Base-by-base conservation (phyloP, 1,284 basidiomycete genomes). In the Marasmius oreades region DNA sequence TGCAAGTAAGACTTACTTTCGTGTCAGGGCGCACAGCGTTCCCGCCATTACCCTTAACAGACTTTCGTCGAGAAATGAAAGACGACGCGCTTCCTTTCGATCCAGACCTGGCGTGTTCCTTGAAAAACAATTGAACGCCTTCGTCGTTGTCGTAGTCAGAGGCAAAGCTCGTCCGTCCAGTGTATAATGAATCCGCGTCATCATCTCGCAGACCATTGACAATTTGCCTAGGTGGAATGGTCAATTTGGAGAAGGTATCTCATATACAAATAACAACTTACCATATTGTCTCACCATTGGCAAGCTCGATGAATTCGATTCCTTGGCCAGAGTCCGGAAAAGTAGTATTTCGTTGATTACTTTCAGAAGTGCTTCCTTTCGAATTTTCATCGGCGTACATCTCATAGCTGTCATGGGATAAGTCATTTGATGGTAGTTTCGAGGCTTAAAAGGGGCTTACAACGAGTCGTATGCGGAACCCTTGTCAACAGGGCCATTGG, bases 271-370 rank as follows among this genome's bases (percentile, higher is more conserved):
- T 39, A 26, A 63, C 51, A 14, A 72, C 76, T 52, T 57, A 89
- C 90, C 90, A 93, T 56, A 92, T 85, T 14, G 88, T 89, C 68
- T 92, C 85, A 23, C 90, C 90, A 66, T 90, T 91, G 12, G 88
- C 88, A 64, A 91, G 73, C 65, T 92, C 87, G 51, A 92, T 78
- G 34, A 92, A 78, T 70, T 92, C 89, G 26, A 92, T 73, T 3
- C 84, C 90, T 55, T 85, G 80, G 3, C 78, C 81, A 53, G 81
- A 68, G 28, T 50, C 47, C 11, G 47, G 47, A 6, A 31, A n/a
- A 12, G 31, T 14, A 4, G 47, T 50, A n/a, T 26, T 31, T 20
- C 47, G 23, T 33, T 11, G 24, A 20, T 33, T 50, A 20, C 31
- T 12, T 10, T 50, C 47, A n/a, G 47, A 50, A 14, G 47, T 31